phyloP scores from a whole-genome alignment of 2,329 filamentous ascomycete species.

The Ilyonectria sp. region DNA sequence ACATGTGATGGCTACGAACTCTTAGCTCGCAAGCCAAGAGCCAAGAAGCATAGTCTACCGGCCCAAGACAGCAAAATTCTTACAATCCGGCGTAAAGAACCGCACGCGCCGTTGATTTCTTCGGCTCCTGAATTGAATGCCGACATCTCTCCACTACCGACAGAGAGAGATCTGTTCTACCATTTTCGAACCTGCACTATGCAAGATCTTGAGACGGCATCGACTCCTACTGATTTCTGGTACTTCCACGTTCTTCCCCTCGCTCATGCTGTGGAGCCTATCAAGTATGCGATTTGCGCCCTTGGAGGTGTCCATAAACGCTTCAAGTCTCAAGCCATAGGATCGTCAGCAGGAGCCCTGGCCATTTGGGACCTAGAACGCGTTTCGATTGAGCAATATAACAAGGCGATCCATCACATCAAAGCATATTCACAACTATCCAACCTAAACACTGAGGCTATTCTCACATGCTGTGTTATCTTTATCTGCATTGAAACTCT shows the following conservation, averaged over 20 bases:
- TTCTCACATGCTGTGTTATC: conserved; percentile 11
- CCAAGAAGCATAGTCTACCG: too few species aligned
- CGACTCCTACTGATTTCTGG: conserved; percentile 3
- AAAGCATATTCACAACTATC: neutral
- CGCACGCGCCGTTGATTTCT: too few species aligned
- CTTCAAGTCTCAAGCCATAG: neutral
- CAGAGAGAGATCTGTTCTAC: neutral
- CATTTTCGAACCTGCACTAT: neutral
- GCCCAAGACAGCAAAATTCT: too few species aligned
- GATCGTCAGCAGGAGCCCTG: too few species aligned
- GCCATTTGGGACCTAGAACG: too few species aligned
- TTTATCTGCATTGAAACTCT: conserved; percentile 12
- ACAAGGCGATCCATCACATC: conserved; percentile 3
- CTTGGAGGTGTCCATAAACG: conserved; percentile 3
- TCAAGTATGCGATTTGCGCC: conserved; percentile 10
- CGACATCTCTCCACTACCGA: neutral
- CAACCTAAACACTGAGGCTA: neutral
- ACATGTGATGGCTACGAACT: neutral
- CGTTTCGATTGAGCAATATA: conserved; percentile 1
- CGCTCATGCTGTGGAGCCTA: neutral
- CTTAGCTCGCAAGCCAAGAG: too few species aligned
- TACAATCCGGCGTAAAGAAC: too few species aligned
- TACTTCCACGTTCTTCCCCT: conserved; percentile 1
- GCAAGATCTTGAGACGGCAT: neutral
- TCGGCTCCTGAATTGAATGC: too few species aligned